Evolutionary conservation across 208 protist genomes (phyloP).

Genomic region (Novymonas esmeraldas): DNA sequence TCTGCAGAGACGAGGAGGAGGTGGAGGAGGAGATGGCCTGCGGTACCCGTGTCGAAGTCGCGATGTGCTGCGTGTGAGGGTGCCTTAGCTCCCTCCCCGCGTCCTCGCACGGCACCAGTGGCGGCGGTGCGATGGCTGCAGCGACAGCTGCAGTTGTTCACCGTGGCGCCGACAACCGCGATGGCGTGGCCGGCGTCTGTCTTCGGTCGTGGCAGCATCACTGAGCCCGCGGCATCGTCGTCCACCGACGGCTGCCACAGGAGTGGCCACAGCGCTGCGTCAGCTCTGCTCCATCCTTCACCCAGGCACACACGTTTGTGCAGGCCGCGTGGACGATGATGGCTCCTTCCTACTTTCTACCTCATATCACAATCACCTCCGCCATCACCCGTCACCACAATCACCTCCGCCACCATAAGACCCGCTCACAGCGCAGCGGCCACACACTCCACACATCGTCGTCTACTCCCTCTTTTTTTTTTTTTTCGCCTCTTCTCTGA

Average conservation of each 20-base stretch:
- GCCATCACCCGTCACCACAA: too few relatives aligned
- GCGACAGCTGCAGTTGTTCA: background rate
- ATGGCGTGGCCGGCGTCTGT: constrained; percentile 10
- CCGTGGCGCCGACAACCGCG: background rate
- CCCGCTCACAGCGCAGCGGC: too few relatives aligned
- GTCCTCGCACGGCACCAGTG: background rate
- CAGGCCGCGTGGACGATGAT: too few relatives aligned
- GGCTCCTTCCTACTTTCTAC: too few relatives aligned
- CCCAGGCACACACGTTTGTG: too few relatives aligned
- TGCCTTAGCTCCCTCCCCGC: constrained; percentile 7
- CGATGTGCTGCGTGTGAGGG: constrained; percentile 35
- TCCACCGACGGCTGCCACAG: background rate
- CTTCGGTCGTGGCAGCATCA: background rate
- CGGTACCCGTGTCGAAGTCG: background rate
- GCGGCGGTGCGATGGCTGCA: background rate
- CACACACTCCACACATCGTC: too few relatives aligned
- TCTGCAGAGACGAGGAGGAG: too few relatives aligned
- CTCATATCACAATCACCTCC: too few relatives aligned
- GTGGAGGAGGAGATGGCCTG: too few relatives aligned
- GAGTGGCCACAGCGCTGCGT: background rate
- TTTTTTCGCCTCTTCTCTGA: too few relatives aligned
- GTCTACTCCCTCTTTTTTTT: too few relatives aligned
- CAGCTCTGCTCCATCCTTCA: background rate
- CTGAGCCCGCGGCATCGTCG: background rate
- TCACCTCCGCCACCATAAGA: too few relatives aligned